Conservation (phyloP, 225 moss, liverwort and hornwort species). For the Physcomitrellopsis africana region DNA sequence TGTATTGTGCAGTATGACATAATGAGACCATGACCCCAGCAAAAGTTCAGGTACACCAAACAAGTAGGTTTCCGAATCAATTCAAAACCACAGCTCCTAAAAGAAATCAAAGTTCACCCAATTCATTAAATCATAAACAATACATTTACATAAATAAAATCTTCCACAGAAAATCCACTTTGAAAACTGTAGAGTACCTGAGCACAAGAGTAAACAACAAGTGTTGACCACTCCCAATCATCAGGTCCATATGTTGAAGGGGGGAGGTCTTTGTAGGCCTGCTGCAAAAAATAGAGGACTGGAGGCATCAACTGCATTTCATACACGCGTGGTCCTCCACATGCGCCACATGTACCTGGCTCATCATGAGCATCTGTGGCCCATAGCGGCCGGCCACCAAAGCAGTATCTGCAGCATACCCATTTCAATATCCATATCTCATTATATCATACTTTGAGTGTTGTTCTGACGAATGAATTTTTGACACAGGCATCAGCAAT, state of each 20-base stretch:
- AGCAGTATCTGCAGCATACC: slow-evolving; percentile 69
- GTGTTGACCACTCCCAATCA: slow-evolving; percentile 95
- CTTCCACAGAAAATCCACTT: slow-evolving; percentile 2
- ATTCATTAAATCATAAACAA: neutral
- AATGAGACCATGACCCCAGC: neutral
- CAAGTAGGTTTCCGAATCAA: neutral
- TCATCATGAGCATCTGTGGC: slow-evolving; percentile 66
- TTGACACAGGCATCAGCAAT: neutral
- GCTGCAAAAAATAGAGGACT: slow-evolving; percentile 85
- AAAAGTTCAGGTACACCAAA: neutral
- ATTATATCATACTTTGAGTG: slow-evolving; percentile 5
- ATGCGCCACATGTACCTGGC: slow-evolving; percentile 66
- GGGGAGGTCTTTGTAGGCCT: slow-evolving; percentile 66
- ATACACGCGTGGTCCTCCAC: slow-evolving; percentile 87
- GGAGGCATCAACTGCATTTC: slow-evolving; percentile 99
- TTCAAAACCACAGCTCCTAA: neutral
- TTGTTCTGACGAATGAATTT: neutral
- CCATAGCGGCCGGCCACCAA: slow-evolving; percentile 75
- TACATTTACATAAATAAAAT: neutral
- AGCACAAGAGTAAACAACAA: slow-evolving; percentile 84
- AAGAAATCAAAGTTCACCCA: neutral
- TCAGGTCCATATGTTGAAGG: slow-evolving; percentile 58
- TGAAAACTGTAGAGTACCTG: slow-evolving; percentile 43
- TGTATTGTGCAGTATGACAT: neutral
- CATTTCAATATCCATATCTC: slow-evolving; percentile 7